These are phyloP conservation scores for Phytophthora niederhauseri DNA, from an alignment of 352 stramenopile genomes.

Conservation along the genomic window DNA sequence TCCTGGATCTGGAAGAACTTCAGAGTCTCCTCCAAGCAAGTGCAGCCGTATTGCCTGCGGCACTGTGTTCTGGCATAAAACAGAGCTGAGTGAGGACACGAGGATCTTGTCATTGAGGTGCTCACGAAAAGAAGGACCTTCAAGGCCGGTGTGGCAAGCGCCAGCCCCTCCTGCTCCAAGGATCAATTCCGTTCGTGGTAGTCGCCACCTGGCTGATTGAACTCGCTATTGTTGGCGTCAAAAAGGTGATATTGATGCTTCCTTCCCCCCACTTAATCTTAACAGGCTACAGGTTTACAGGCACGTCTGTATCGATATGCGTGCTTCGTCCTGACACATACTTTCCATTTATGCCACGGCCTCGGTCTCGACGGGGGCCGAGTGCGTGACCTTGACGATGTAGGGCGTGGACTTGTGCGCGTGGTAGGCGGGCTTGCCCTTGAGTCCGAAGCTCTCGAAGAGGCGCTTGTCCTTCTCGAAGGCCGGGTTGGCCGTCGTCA, in stretches of 20 bases:
- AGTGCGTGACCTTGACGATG: constrained; percentile 85
- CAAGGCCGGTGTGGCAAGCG: too few species aligned
- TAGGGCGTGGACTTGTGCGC: constrained; percentile 82
- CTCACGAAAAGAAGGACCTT: too few species aligned
- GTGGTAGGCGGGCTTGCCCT: constrained; percentile 96
- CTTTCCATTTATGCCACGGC: constrained; percentile 39
- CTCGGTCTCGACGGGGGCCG: constrained; percentile 40
- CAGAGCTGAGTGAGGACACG: too few species aligned
- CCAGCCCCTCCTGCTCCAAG: too few species aligned
- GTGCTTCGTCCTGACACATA: constrained; percentile 24
- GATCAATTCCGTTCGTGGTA: too few species aligned
- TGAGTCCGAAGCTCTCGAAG: constrained; percentile 95
- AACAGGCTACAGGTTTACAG: constrained; percentile 37
- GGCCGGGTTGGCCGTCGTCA: constrained; percentile 97
- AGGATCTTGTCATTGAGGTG: too few species aligned
- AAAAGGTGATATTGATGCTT: constrained; percentile 36
- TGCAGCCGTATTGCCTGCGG: too few species aligned
- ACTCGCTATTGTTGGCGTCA: constrained; percentile 16
- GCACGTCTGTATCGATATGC: constrained; percentile 6
- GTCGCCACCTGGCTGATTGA: too few species aligned
- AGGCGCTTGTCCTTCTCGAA: constrained; percentile 96
- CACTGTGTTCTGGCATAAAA: too few species aligned
- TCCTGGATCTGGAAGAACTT: too few species aligned
- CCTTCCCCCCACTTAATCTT: constrained; percentile 26
- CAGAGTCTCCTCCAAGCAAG: too few species aligned